Conservation (phyloP, 2,329 filamentous ascomycete genomes). For the Monosporascus cannonballus region DNA sequence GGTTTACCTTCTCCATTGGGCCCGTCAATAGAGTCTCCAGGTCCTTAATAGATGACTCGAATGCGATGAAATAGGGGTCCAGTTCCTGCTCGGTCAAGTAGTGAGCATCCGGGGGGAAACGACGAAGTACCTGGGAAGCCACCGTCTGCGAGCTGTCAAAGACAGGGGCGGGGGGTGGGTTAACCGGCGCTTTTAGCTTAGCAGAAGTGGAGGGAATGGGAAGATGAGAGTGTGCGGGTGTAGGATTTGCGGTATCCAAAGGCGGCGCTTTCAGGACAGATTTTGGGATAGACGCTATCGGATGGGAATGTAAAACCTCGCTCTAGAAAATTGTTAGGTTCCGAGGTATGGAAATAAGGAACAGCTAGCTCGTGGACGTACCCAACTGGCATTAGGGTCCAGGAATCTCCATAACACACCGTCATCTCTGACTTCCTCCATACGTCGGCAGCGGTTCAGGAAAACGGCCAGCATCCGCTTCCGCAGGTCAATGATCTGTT, state of each 20-base stretch:
- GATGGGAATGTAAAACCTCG: constrained; percentile 90
- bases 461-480: constrained; percentile 98
- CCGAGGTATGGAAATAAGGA: not conserved
- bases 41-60: constrained; percentile 87
- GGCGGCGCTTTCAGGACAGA: constrained; percentile 94
- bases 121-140: constrained; percentile 58
- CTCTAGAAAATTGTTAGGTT: constrained; percentile 49
- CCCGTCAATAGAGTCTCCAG: constrained; percentile 83
- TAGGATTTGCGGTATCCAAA: constrained; percentile 87
- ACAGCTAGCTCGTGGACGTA: constrained; percentile 35
- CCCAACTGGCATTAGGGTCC: constrained; percentile 98
- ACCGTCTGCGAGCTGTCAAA: constrained; percentile 30
- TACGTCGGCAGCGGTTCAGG: constrained; percentile 83
- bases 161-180: constrained; percentile 25
- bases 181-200: constrained; percentile 63
- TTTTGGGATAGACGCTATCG: constrained; percentile 86
- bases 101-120: constrained; percentile 76
- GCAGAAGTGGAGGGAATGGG: constrained; percentile 81
- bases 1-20: constrained; percentile 94
- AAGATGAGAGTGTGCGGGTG: constrained; percentile 77
- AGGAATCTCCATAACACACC: constrained; percentile 97
- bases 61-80: constrained; percentile 92
- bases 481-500: constrained; percentile 90
- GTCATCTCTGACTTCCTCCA: constrained; percentile 87
- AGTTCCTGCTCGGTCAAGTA: constrained; percentile 81